phyloP scores from a whole-genome alignment of 179 eudicot genomes.

The Gypsophila paniculata region DNA sequence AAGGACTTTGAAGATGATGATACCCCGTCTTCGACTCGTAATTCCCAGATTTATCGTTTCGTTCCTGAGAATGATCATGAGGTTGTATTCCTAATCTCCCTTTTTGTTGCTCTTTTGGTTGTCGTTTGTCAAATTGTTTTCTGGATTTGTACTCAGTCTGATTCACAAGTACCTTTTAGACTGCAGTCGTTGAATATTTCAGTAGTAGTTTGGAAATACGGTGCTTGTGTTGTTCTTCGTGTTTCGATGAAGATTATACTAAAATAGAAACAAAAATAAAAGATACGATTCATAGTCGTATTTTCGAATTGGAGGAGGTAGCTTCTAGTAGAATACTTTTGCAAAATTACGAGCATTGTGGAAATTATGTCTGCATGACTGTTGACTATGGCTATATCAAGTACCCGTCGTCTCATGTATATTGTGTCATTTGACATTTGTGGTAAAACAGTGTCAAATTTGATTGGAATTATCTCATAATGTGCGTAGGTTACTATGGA shows the following conservation, averaged over 20 bases:
- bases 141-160: background rate
- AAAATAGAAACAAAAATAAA: no score
- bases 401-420: no score
- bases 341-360: background rate
- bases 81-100: conserved; percentile 33
- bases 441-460: background rate
- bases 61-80: conserved; percentile 71
- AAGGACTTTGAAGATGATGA: conserved; percentile 97
- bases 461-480: background rate
- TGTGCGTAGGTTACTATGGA: no score
- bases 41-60: conserved; percentile 69
- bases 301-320: no score
- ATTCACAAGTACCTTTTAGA: background rate
- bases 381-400: background rate
- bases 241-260: background rate
- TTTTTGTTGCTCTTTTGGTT: background rate
- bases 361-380: background rate
- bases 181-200: no score
- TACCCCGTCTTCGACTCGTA: conserved; percentile 65
- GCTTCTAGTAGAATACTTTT: no score
- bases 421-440: background rate
- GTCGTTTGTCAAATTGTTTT: background rate
- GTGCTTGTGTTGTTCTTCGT: background rate
- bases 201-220: no score
- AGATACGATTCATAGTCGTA: no score